Percentiles rank a stretch among this genome's conserved stretches.
Conservation (phyloP, 192 early-diverging fungal species). For the Funneliformis mosseae region DNA sequence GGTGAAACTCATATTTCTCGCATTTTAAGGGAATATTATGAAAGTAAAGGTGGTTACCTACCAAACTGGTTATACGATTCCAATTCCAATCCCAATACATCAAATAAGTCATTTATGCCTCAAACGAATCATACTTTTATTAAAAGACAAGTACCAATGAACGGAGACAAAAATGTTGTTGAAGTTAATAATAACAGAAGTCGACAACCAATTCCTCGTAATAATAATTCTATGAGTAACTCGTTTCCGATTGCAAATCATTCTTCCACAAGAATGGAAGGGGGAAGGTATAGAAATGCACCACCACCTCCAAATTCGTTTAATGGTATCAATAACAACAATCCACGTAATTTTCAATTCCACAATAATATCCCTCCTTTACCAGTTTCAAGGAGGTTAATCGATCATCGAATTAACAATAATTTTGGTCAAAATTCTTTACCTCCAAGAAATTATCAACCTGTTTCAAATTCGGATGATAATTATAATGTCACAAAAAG, state of each 20-base stretch:
- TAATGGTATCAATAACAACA: background rate
- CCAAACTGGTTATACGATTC: conserved; percentile 33
- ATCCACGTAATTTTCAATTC: background rate
- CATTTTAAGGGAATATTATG: conserved; percentile 53
- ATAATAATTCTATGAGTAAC: background rate
- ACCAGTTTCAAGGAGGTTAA: background rate
- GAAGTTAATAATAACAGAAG: background rate
- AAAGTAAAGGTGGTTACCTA: conserved; percentile 42
- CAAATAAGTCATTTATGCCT: background rate
- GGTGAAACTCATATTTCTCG: conserved; percentile 59
- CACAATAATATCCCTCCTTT: background rate
- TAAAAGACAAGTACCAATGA: background rate
- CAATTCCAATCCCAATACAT: background rate
- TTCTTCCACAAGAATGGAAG: background rate
- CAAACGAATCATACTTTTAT: background rate
- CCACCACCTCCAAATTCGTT: background rate
- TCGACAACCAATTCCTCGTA: no score
- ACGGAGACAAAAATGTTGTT: background rate
- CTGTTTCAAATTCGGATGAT: background rate
- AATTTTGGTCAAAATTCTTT: background rate
- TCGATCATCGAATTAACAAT: background rate
- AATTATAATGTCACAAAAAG: background rate
- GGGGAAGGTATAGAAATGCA: background rate
- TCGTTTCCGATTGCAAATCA: background rate
- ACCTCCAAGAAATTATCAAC: background rate